phyloP scores from a whole-genome alignment of 2,329 filamentous ascomycete genomes.

The Acephala macrosclerotiorum region DNA sequence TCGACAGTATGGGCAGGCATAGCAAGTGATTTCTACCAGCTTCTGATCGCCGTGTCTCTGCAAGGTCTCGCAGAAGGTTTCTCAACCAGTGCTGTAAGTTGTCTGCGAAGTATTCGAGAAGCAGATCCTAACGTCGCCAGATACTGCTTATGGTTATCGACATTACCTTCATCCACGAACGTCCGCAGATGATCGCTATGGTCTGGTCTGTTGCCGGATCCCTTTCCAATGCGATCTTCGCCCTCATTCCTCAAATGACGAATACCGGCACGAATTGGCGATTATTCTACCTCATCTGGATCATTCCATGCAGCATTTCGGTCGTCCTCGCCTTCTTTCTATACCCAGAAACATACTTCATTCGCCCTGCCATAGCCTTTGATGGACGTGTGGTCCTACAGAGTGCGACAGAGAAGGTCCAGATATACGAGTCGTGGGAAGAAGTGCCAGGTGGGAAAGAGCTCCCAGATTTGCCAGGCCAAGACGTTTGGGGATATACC shows the following conservation, averaged over 20 bases:
- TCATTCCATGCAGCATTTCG: conserved; percentile 7
- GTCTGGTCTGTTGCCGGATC: conserved; percentile 25
- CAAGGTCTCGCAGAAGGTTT: conserved; percentile 28
- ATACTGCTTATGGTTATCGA: conserved; percentile 24
- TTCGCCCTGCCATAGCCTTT: conserved; percentile 28
- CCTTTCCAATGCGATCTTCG: conserved; percentile 6
- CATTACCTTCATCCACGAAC: conserved; percentile 30
- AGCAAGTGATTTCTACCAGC: conserved; percentile 20
- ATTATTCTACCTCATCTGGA: conserved; percentile 19
- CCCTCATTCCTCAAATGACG: conserved; percentile 17
- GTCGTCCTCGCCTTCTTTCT: conserved; percentile 21
- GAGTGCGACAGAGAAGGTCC: conserved; percentile 24
- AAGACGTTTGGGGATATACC: conserved; percentile 20
- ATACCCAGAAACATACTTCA: conserved; percentile 27
- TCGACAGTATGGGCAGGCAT: conserved; percentile 18
- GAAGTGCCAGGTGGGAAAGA: conserved; percentile 26
- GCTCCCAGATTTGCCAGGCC: conserved; percentile 19
- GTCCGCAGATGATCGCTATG: conserved; percentile 25
- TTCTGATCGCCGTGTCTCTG: conserved; percentile 24
- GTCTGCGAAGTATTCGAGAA: background rate
- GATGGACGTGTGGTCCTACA: conserved; percentile 27
- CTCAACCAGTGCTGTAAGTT: conserved; percentile 22
- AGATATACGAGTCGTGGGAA: conserved; percentile 30
- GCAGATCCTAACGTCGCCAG: conserved; percentile 16
- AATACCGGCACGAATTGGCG: conserved; percentile 17